phyloP scores from a whole-genome alignment of 1,139 yeast species.

The Sugiyamaella xylanicola region DNA sequence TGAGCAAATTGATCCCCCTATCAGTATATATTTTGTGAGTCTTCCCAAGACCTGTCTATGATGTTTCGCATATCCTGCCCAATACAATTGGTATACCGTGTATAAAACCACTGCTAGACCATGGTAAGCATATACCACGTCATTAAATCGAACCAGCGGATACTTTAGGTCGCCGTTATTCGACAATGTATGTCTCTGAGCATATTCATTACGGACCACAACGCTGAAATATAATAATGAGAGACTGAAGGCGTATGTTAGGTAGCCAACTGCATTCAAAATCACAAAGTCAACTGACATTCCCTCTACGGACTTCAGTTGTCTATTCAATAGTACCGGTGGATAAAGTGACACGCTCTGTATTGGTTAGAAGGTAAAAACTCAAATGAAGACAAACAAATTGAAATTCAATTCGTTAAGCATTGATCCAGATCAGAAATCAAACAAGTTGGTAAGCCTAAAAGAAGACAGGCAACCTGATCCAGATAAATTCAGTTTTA shows the following conservation, averaged over 20 bases:
- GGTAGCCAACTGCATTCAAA: conserved; percentile 49
- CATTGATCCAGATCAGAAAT: too few species aligned
- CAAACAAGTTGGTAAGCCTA: too few species aligned
- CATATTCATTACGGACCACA: conserved; percentile 46
- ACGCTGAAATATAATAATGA: conserved; percentile 44
- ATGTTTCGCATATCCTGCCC: conserved; percentile 42
- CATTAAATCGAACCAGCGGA: conserved; percentile 51
- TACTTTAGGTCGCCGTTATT: conserved; percentile 33
- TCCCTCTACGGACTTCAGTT: conserved; percentile 49
- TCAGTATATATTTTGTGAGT: conserved; percentile 29
- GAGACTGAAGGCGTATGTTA: conserved; percentile 47
- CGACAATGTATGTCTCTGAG: conserved; percentile 37
- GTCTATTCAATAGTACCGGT: conserved; percentile 45
- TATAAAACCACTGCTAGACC: conserved; percentile 44
- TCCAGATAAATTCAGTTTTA: too few species aligned
- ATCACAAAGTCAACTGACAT: conserved; percentile 48
- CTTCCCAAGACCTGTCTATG: conserved; percentile 36
- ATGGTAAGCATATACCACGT: conserved; percentile 49
- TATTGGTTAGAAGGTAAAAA: background rate
- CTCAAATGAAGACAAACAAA: too few species aligned
- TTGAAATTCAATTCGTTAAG: too few species aligned
- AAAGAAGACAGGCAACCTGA: background rate
- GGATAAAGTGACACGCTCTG: conserved; percentile 53
- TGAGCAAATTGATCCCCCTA: conserved; percentile 27
- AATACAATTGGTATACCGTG: conserved; percentile 44